These are phyloP conservation scores for Malus orientalis DNA, from an alignment of 306 rosid species.

Conservation along the genomic window DNA sequence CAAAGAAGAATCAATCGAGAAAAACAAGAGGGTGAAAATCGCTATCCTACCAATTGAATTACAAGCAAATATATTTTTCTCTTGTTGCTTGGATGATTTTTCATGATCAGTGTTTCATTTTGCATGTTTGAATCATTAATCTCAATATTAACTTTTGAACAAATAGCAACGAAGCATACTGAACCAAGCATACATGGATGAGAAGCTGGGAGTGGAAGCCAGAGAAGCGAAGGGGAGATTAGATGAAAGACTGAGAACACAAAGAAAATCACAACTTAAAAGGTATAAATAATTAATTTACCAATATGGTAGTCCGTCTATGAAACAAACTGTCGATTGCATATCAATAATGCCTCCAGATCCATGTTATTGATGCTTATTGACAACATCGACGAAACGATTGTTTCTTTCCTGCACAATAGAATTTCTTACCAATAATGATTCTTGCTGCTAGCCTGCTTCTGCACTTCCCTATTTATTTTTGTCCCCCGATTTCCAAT, in stretches of 20 bases:
- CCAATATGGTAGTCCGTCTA: not conserved
- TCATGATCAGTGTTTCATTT: not conserved
- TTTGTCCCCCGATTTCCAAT: not conserved
- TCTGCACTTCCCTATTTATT: no score
- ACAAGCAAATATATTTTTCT: not conserved
- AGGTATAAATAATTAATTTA: conserved; percentile 5
- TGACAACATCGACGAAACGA: not conserved
- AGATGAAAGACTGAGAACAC: conserved; percentile 56
- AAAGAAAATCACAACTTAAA: conserved; percentile 18
- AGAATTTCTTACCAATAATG: no score
- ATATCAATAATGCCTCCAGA: not conserved
- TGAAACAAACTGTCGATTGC: not conserved
- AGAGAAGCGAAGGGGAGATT: conserved; percentile 69
- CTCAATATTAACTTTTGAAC: not conserved
- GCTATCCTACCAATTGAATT: not conserved
- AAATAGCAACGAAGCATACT: conserved; percentile 32
- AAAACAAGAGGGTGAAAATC: not conserved
- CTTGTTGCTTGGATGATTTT: not conserved
- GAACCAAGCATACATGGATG: conserved; percentile 31
- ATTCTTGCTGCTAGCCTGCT: no score
- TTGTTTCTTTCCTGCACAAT: no score
- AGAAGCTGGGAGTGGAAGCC: conserved; percentile 54
- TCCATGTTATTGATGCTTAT: not conserved
- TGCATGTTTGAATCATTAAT: not conserved
- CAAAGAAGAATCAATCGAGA: not conserved